Conservation (phyloP, 345 rosid species). For the Barbarea vulgaris region DNA sequence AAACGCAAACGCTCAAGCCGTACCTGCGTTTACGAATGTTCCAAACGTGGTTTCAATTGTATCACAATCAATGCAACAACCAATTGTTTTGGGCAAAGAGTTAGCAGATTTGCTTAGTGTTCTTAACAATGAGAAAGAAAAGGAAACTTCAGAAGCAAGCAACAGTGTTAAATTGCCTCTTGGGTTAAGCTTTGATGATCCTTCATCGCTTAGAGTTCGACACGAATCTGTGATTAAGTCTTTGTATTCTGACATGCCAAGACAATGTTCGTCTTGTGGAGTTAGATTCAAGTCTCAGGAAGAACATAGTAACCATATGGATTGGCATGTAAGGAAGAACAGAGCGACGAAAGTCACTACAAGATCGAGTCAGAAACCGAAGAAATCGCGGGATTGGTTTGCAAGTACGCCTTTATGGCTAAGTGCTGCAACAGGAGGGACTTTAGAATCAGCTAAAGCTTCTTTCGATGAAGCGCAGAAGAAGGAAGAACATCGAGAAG, state of each 20-base stretch:
- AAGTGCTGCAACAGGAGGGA: constrained; percentile 4
- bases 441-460: neutral
- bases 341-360: neutral
- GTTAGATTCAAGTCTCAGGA: constrained; percentile 44
- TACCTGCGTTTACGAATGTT: neutral
- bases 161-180: neutral
- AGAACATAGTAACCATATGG: constrained; percentile 50
- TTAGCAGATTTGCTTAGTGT: constrained; percentile 1
- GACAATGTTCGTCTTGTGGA: constrained; percentile 48
- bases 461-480: neutral
- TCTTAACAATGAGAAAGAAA: constrained; percentile 2
- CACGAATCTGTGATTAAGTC: constrained; percentile 39
- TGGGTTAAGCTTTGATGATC: constrained; percentile 29
- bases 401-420: constrained; percentile 29
- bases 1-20: neutral
- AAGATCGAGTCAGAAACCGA: neutral
- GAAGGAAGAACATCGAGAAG: neutral
- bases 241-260: constrained; percentile 45
- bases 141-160: neutral
- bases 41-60: neutral
- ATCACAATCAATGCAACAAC: neutral
- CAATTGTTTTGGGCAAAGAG: constrained; percentile 18
- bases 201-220: constrained; percentile 27
- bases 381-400: constrained; percentile 32
- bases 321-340: constrained; percentile 52